These are phyloP conservation scores for Penicillium maclennaniae DNA, from an alignment of 495 filamentous ascomycete species.

Conservation along the genomic window DNA sequence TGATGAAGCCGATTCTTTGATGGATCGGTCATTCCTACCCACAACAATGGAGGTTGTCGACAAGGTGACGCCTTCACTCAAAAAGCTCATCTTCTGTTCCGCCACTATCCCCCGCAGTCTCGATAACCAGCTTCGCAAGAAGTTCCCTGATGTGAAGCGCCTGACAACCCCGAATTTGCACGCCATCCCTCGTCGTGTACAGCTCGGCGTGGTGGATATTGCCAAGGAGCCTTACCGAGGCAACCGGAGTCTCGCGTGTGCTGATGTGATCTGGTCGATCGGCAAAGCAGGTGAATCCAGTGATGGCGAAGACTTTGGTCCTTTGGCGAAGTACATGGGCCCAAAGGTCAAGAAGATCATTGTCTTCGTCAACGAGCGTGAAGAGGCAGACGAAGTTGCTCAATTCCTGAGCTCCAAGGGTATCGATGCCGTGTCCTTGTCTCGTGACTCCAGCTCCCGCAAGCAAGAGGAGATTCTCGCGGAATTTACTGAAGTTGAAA, in stretches of 20 bases:
- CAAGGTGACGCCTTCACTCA: conserved; percentile 67
- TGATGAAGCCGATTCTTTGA: conserved; percentile 92
- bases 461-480: conserved; percentile 70
- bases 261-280: conserved; percentile 90
- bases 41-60: conserved; percentile 79
- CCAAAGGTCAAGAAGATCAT: conserved; percentile 78
- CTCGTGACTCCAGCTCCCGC: conserved; percentile 70
- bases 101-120: conserved; percentile 90
- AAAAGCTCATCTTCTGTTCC: conserved; percentile 91
- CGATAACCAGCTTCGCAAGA: conserved; percentile 72
- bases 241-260: conserved; percentile 87
- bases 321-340: conserved; percentile 30
- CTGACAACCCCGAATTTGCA: conserved; percentile 93
- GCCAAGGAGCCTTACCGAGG: conserved; percentile 84
- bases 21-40: conserved; percentile 86
- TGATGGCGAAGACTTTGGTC: conserved; percentile 29
- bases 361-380: conserved; percentile 97
- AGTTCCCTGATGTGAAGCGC: conserved; percentile 76
- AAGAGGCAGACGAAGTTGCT: conserved; percentile 76
- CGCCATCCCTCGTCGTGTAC: conserved; percentile 89
- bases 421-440: conserved; percentile 79
- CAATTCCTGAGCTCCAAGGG: conserved; percentile 77
- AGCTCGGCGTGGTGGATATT: conserved; percentile 88
- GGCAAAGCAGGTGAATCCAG: conserved; percentile 62
- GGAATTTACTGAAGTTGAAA: conserved; percentile 64